These are phyloP conservation scores for Xerocomus potaroensis DNA, from an alignment of 768 basidiomycete genomes.

Conservation along the genomic window DNA sequence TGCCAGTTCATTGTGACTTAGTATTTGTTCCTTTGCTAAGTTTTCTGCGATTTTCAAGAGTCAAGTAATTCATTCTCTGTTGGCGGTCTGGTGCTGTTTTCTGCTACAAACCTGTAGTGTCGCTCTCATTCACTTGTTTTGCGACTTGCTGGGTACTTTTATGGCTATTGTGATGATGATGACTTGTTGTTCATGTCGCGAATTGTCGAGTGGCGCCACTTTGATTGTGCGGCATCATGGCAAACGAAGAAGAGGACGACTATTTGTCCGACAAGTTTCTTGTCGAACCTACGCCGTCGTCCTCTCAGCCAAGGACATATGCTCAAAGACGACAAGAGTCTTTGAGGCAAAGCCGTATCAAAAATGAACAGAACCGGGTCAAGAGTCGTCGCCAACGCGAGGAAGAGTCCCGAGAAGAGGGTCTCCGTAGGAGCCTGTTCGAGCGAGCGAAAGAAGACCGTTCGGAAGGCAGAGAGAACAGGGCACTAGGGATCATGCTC, in stretches of 20 bases:
- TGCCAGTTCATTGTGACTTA: constrained; percentile 30
- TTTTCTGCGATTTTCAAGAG: constrained; percentile 35
- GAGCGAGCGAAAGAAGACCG: constrained; percentile 67
- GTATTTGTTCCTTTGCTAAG: constrained; percentile 34
- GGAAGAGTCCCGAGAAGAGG: constrained; percentile 71
- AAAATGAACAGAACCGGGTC: constrained; percentile 61
- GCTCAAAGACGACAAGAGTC: constrained; percentile 66
- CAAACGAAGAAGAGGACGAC: constrained; percentile 73
- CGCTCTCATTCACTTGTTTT: constrained; percentile 24
- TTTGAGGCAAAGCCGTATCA: constrained; percentile 49
- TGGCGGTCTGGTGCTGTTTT: constrained; percentile 48
- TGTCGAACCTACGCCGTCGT: constrained; percentile 32
- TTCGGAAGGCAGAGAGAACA: constrained; percentile 44
- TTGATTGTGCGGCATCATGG: constrained; percentile 42
- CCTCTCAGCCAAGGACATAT: constrained; percentile 57
- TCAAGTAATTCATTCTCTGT: constrained; percentile 25
- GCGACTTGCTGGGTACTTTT: constrained; percentile 28
- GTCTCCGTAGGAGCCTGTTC: constrained; percentile 75
- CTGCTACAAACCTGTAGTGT: constrained; percentile 28
- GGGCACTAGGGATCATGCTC: constrained; percentile 87
- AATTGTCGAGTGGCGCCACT: constrained; percentile 16
- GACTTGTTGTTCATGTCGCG: constrained; percentile 24
- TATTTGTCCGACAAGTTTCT: constrained; percentile 90
- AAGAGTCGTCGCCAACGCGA: constrained; percentile 67
- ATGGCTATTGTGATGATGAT: constrained; percentile 28